Base-by-base conservation (phyloP, 805 yeast genomes). In the Candida broadrunensis region DNA sequence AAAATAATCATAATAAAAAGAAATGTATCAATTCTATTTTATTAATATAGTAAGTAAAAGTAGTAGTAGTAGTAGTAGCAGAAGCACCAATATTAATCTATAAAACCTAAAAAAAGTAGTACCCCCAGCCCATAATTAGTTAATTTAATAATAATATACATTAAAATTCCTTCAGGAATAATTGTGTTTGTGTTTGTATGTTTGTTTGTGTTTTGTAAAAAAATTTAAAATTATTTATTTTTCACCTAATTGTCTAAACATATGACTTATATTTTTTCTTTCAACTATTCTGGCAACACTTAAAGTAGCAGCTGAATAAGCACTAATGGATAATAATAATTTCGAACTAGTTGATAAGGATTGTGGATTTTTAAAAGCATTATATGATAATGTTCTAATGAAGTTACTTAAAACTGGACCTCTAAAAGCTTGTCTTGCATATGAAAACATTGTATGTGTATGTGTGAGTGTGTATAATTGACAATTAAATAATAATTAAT, bases 241-340 rank as follows among this genome's bases (percentile, higher is more conserved):
- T 29, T 29, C 32, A 36, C 67, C 67, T 33, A 62, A 45, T 47
- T 62, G 67, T 47, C 48, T 60, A 53, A 62, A 62, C 9, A 61
- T 43, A 42, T 61, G 53, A 31, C 56, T 53, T 27, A 53, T 52
- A 38, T 61, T 49, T 40, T 51, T 57, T 37, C 50, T 54, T 44
- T 61, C 63, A n/a, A 63, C 67, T 43, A 58, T 38, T 14, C 52
- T 47, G 15, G 67, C 67, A 17, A 62, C 54, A 40, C 55, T 56
- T 26, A 58, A 39, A 34, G 59, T 51, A 35, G 61, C 61, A 5
- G 55, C 46, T 25, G 55, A 39, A 46, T 60, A 60, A 36, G 51
- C 52, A 8, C 51, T 46, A 26, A 51, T 54, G 20, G 58, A 45
- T 34, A 55, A 48, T 19, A 48, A 38, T 45, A 59, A 27, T 37